Percentiles rank a stretch among this genome's conserved stretches.
These are phyloP conservation scores for Ustilago xerochloae DNA, from an alignment of 1,284 basidiomycete species.

Conservation along the genomic window DNA sequence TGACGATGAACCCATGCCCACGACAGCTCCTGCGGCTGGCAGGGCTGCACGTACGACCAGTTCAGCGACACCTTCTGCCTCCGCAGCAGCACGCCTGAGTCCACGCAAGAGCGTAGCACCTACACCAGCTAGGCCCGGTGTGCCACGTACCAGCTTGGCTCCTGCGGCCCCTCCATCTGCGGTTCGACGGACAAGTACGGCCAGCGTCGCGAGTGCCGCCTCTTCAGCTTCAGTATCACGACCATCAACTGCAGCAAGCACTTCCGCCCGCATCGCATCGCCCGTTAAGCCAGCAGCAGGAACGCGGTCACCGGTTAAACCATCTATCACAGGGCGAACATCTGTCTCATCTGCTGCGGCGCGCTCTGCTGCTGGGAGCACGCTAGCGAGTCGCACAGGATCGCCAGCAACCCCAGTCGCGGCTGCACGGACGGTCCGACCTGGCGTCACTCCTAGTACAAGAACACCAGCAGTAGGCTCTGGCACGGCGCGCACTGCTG, in stretches of 20 bases:
- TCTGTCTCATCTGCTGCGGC: conserved; percentile 27
- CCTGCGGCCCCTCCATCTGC: conserved; percentile 20
- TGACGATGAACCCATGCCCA: conserved; percentile 33
- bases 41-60: conserved; percentile 18
- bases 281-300: conserved; percentile 27
- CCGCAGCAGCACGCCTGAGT: conserved; percentile 26
- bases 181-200: conserved; percentile 20
- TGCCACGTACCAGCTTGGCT: conserved; percentile 14
- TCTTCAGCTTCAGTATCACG: conserved; percentile 34
- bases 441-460: conserved; percentile 17
- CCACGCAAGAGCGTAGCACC: conserved; percentile 34
- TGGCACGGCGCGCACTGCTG: conserved; percentile 12
- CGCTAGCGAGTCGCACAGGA: conserved; percentile 29
- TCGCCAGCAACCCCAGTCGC: conserved; percentile 35
- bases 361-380: conserved; percentile 30
- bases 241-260: conserved; percentile 21
- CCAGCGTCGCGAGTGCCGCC: conserved; percentile 20
- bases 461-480: conserved; percentile 20
- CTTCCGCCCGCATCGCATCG: conserved; percentile 21
- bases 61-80: conserved; percentile 12
- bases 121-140: conserved; percentile 27
- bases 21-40: conserved; percentile 4
- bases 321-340: conserved; percentile 17
- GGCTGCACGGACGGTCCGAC: conserved; percentile 13
- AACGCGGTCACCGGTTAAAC: conserved; percentile 40